A percentile compares a stretch with the other conserved stretches of the same genome.
Conservation (phyloP, 2,329 filamentous ascomycete species). For the Ilyonectria sp. region DNA sequence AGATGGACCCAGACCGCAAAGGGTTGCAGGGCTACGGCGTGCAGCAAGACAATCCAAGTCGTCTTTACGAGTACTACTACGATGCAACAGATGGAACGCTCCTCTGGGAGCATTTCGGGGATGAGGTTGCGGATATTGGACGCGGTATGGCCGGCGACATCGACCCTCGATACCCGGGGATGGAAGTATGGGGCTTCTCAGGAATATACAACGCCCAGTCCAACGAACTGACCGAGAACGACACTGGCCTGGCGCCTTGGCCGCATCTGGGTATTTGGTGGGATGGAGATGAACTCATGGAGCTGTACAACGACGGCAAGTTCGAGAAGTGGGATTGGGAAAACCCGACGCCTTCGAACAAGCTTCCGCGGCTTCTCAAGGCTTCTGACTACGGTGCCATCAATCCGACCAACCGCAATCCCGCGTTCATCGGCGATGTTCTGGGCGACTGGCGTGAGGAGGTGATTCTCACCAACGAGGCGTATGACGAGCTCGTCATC, state of each 20-base stretch:
- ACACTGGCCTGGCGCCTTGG: conserved; percentile 26
- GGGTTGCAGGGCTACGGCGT: conserved; percentile 42
- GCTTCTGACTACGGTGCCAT: conserved; percentile 20
- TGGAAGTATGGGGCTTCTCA: conserved; percentile 43
- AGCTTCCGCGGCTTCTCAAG: conserved; percentile 14
- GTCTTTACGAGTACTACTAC: conserved; percentile 44
- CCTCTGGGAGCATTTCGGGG: conserved; percentile 38
- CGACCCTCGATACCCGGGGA: conserved; percentile 36
- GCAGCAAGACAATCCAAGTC: conserved; percentile 38
- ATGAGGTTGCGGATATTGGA: conserved; percentile 24
- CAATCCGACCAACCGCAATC: conserved; percentile 24
- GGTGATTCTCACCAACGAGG: conserved; percentile 35
- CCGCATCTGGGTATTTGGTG: conserved; percentile 37
- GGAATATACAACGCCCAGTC: conserved; percentile 39
- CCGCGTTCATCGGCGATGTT: conserved; percentile 39
- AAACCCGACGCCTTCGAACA: conserved; percentile 12
- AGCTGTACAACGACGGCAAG: conserved; percentile 44
- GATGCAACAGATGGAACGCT: conserved; percentile 35
- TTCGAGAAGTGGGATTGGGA: conserved; percentile 43
- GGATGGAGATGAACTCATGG: conserved; percentile 37
- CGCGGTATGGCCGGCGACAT: conserved; percentile 43
- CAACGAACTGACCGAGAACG: conserved; percentile 23
- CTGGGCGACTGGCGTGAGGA: conserved; percentile 45
- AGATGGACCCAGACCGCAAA: conserved; percentile 39
- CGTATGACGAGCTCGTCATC: conserved; percentile 39